phyloP scores from a whole-genome alignment of 495 filamentous ascomycete genomes.

The Glarea lozoyensis region DNA sequence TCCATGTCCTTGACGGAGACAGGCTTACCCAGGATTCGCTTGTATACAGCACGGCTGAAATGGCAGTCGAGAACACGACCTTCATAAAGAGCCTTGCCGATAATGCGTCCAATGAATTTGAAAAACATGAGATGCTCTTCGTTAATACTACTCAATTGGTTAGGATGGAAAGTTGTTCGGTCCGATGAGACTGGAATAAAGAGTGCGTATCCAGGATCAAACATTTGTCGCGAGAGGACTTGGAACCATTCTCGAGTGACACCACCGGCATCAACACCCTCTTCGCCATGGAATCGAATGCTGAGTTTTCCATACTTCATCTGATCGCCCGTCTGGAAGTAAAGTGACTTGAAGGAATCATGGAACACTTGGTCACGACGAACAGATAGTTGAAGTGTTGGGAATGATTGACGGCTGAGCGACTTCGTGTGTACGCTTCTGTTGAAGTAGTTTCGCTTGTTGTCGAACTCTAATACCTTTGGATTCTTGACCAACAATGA shows the following conservation, averaged over 20 bases:
- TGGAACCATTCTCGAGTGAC: conserved; percentile 99
- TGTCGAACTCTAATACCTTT: conserved; percentile 98
- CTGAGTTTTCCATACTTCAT: conserved; percentile 98
- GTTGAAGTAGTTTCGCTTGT: conserved; percentile 99
- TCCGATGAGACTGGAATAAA: conserved; percentile 97
- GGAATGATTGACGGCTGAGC: conserved; percentile 47
- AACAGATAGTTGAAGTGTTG: conserved; percentile 78
- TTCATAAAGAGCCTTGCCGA: conserved; percentile 97
- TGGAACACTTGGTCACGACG: conserved; percentile 95
- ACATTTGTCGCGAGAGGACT: conserved; percentile 95
- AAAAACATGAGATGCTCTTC: conserved; percentile 96
- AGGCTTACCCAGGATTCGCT: conserved; percentile 85
- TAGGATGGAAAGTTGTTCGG: conserved; percentile 97
- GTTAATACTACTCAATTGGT: conserved; percentile 86
- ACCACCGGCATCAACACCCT: conserved; percentile 95
- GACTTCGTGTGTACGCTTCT: conserved; percentile 77
- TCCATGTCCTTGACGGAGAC: conserved; percentile 99
- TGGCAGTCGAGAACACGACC: conserved; percentile 94
- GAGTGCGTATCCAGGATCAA: conserved; percentile 94
- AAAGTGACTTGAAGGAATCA: conserved; percentile 92
- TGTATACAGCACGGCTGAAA: conserved; percentile 98
- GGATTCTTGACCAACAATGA: conserved; percentile 94
- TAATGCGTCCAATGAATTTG: conserved; percentile 98
- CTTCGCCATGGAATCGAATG: conserved; percentile 94
- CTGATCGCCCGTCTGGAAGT: conserved; percentile 90